Base-by-base conservation (phyloP, 192 early-diverging fungal species). In the Geosiphon pyriformis region DNA sequence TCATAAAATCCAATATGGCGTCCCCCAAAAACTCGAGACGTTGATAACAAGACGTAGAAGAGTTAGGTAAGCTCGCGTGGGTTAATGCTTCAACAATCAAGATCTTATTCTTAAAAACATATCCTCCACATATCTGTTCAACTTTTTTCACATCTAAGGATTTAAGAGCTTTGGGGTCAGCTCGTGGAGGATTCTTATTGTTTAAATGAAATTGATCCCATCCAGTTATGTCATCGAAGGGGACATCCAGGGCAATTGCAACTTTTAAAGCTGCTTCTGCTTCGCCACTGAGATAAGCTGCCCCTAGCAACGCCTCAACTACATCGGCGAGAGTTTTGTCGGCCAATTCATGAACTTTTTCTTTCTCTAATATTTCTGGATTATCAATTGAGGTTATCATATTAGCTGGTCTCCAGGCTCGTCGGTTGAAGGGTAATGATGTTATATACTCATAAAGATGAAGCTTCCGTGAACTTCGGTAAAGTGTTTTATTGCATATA, bases 1-100 rank as follows among this genome's bases (percentile, higher is more conserved):
- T 73, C 57, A 91, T 76, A 66, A 87, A 92, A 72, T 96, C 93
- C 57, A 96, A 46, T 22, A 95, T 75, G 0, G 86, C 89, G 57
- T 89, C 86, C 46, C 94, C 95, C 46, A 95, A 67, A 65, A 88
- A 95, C 76, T 98, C 95, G 10, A 98, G 80, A 8, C 95, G 85
- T 74, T 98, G 90, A 71, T 95, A 98, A 72, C 88, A 90, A 35
- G 83, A 79, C 2, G 82, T 76, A 4, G 56, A 48, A 0, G 80
- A 74, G 34, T 84, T 76, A 17, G 80, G 78, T 2, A 76, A 66
- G 72, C 88, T 91, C 25, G 91, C 87, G 65, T 97, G 94, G 0
- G 94, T 95, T 56, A 97, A 72, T 0, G 93, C 94, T 63, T 97
- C 91, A 3, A 78, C 71, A 42, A 92, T 72, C 27, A 94, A 63